phyloP scores from a whole-genome alignment of 2,329 filamentous ascomycete species.

The Ophiostoma ulmi region DNA sequence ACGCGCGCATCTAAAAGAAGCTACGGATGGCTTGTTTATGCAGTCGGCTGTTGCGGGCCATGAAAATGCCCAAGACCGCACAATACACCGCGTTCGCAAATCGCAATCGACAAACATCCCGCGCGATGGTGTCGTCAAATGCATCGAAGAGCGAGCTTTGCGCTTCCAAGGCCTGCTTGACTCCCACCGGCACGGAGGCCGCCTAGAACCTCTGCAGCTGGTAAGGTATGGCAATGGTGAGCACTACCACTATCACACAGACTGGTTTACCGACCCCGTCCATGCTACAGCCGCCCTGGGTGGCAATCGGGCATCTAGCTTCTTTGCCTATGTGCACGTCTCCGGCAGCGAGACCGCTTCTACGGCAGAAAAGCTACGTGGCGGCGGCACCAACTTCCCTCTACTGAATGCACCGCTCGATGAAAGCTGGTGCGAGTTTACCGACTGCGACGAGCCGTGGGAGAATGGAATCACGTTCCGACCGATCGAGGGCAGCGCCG shows the following conservation, averaged over 20 bases:
- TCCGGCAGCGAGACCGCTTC: background rate
- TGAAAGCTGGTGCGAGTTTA: slow-evolving; percentile 40
- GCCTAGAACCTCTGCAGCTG: slow-evolving; percentile 46
- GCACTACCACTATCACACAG: slow-evolving; percentile 47
- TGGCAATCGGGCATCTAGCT: slow-evolving; percentile 43
- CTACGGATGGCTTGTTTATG: slow-evolving; percentile 44
- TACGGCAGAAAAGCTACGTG: slow-evolving; percentile 30
- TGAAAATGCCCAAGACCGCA: slow-evolving; percentile 31
- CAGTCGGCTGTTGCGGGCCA: slow-evolving; percentile 39
- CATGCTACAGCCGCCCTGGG: slow-evolving; percentile 39
- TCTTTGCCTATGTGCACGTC: slow-evolving; percentile 45
- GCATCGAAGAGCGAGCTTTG: slow-evolving; percentile 45
- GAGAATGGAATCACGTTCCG: slow-evolving; percentile 46
- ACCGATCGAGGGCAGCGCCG: slow-evolving; percentile 44
- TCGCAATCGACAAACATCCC: slow-evolving; percentile 44
- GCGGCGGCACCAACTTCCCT: slow-evolving; percentile 48
- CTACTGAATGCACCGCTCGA: slow-evolving; percentile 36
- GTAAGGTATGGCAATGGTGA: slow-evolving; percentile 44
- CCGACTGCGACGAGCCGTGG: slow-evolving; percentile 47
- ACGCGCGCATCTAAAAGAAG: slow-evolving; percentile 38
- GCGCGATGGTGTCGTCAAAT: slow-evolving; percentile 42
- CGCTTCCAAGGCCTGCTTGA: slow-evolving; percentile 41
- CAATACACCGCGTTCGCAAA: slow-evolving; percentile 39
- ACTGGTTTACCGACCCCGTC: slow-evolving; percentile 43
- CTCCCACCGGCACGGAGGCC: slow-evolving; percentile 5